Conservation (phyloP, 768 basidiomycete genomes). For the Sistotremastrum niveocremeum region DNA sequence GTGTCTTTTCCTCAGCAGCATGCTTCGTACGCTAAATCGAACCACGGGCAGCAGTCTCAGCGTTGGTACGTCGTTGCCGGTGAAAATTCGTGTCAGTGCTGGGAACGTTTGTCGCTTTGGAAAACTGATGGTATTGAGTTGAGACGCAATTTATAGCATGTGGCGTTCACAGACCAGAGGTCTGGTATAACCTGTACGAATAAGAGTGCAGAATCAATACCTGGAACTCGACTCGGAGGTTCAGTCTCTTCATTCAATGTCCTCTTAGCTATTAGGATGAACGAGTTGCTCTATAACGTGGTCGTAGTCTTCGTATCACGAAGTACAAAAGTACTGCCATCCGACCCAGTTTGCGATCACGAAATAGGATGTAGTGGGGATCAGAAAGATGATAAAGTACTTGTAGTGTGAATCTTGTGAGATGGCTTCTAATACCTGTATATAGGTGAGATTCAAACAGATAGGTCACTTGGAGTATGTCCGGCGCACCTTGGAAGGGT, state of each 20-base stretch:
- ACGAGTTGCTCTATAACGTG: not conserved
- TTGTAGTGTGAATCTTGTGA: slow-evolving; percentile 79
- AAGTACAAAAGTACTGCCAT: slow-evolving; percentile 94
- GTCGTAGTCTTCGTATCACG: slow-evolving; percentile 26
- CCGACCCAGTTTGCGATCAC: slow-evolving; percentile 98
- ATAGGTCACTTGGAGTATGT: not conserved
- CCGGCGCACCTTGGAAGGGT: not conserved
- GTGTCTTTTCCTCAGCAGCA: not conserved
- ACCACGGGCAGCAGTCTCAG: too few species aligned
- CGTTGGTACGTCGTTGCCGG: too few species aligned
- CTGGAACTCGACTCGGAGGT: too few species aligned
- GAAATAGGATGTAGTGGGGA: slow-evolving; percentile 77
- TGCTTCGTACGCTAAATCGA: too few species aligned
- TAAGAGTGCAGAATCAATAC: too few species aligned
- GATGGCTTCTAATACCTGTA: slow-evolving; percentile 49
- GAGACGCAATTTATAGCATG: too few species aligned
- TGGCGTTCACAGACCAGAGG: too few species aligned
- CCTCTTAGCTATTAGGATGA: not conserved
- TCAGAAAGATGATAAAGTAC: slow-evolving; percentile 64
- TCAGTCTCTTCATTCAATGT: too few species aligned
- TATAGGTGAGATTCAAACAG: not conserved
- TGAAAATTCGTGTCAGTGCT: too few species aligned
- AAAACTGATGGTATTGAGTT: too few species aligned
- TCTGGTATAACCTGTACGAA: too few species aligned
- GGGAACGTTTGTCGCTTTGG: too few species aligned